phyloP scores from a whole-genome alignment of 306 rosid genomes.

The Castanea mollissima region DNA sequence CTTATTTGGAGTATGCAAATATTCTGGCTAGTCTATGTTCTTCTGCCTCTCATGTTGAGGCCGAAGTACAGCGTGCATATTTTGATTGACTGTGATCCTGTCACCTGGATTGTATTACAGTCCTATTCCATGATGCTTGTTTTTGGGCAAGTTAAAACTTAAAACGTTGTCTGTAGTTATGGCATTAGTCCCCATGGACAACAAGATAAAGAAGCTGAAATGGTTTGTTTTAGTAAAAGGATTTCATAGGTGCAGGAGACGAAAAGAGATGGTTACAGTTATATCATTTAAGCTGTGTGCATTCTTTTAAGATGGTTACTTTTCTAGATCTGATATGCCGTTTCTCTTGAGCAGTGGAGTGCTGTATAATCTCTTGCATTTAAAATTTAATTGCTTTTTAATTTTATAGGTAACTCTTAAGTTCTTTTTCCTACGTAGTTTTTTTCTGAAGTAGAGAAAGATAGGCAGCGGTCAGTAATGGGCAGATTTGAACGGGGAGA shows the following conservation, averaged over 20 bases:
- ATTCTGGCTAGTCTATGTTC: background rate
- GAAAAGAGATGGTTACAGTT: background rate
- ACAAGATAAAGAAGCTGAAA: background rate
- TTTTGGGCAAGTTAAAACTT: background rate
- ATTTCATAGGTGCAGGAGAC: background rate
- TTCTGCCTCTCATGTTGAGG: background rate
- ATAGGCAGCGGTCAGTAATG: conserved; percentile 31
- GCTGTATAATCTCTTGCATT: background rate
- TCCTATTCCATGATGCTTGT: background rate
- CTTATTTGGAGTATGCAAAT: background rate
- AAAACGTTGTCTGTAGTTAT: background rate
- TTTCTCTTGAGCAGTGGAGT: background rate
- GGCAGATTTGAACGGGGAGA: conserved; percentile 37
- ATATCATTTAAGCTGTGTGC: background rate
- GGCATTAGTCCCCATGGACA: background rate
- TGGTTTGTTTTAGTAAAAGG: background rate
- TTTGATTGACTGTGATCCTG: background rate
- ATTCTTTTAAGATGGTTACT: background rate
- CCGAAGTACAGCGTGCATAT: background rate
- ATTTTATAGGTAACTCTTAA: conserved; percentile 8
- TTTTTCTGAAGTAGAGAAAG: conserved; percentile 49
- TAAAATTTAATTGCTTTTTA: background rate
- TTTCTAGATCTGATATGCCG: background rate
- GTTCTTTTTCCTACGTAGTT: conserved; percentile 31
- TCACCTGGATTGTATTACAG: background rate